Evolutionary conservation across 257 asterid genomes (phyloP), one percentile per base, ranked within the genome.

Genomic region (Agastache rugosa): DNA sequence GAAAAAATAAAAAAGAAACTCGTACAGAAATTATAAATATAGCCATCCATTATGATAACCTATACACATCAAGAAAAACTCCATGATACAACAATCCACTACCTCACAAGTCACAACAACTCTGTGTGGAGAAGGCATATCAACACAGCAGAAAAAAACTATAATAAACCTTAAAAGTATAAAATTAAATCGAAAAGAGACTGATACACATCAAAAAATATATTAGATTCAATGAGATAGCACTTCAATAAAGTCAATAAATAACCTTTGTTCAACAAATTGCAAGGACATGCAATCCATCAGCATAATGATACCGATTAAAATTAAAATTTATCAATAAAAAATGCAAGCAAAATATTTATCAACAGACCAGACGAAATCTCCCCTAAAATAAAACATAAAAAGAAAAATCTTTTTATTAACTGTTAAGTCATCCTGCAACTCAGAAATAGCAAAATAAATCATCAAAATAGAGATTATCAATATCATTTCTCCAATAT

Each of bases 351-450:
- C 31, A 64, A 9, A 41, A n/a, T 39, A 34, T 12, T 20, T 20
- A 73, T 51, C 67, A 69, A 9, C 22, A 77, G 31, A 15, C 35
- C 19, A 60, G 31, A 31, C 19, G 7, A 39, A 10, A 53, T 20
- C 14, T 15, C 2, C 4, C 3, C 10, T 8, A 39, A 8, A 39
- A 8, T 39, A 39, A 0, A 8, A 8, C 8, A 39, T 31, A 39
- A 4, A 65, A 22, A 22, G 6, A 23, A 22, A 1, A 34, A 11
- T 1, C 3, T 27, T 34, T 54, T 20, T 8, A 35, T 53, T 19
- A 67, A 44, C 16, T 58, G 16, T 1, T 3, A 27, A 27, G 31
- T n/a, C n/a, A n/a, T n/a, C n/a, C n/a, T n/a, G n/a, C n/a, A n/a
- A n/a, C n/a, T n/a, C n/a, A n/a, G n/a, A n/a, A n/a, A n/a, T n/a